Evolutionary conservation across 2,329 filamentous ascomycete genomes (phyloP), one percentile per base, ranked within the genome.

Genomic region (Cordyceps cicadae): DNA sequence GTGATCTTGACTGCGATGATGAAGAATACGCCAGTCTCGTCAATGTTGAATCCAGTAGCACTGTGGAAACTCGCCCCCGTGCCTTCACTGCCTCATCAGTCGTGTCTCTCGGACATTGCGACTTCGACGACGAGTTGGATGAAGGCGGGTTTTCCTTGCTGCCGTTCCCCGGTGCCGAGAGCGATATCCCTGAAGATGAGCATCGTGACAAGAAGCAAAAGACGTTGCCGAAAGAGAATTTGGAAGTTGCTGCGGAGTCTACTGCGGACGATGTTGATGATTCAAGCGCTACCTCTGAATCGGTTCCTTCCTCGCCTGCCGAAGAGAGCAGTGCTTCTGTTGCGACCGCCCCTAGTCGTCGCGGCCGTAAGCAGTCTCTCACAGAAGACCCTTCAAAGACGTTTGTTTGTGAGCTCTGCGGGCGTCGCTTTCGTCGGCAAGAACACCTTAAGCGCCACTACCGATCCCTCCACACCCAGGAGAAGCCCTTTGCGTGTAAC

Each of bases 401-500:
- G 0, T 99, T 97, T 65, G 90, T 96, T 63, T 99, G 94, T 79
- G 92, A 92, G 61, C 84, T 97, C 24, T 99, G 94, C 87, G 93
- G 91, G 70, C 92, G 94, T 66, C 90, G 94, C 63, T 99, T 99
- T 88, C 89, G 94, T 64, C 90, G 94, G 64, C 94, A 99, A 77
- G 94, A 99, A 76, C 94, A 99, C 72, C 85, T 99, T 63, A 99
- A 99, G 86, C 90, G 94, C 64, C 94, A 99, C 81, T 96, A 96
- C 81, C 88, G 94, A 68, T 97, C 94, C 62, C 90, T 99, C 53
- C 94, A 99, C 81, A 99, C 94, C 1, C 88, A 96, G 71, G 94
- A 97, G 74, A 99, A 97, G 86, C 94, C 94, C 5, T 99, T 97
- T 70, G 91, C 96, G 78, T 99, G 94, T 81, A 85, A 87, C 66